Percentiles rank a stretch among this genome's conserved stretches.
These are phyloP conservation scores for Tranzscheliella williamsii DNA, from an alignment of 1,284 basidiomycete genomes.

Conservation along the genomic window DNA sequence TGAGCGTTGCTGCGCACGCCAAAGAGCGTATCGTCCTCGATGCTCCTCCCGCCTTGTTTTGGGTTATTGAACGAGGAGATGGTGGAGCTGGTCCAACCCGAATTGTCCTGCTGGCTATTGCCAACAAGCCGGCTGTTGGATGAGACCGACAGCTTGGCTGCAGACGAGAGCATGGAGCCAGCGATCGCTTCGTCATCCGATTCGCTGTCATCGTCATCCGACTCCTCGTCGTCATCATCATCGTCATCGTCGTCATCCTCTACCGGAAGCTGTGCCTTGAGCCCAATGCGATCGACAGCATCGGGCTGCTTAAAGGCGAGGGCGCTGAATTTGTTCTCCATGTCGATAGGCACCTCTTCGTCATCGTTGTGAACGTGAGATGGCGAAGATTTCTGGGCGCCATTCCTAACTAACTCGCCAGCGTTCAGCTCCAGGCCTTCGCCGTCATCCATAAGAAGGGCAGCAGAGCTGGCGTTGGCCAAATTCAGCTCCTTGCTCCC, in stretches of 20 bases:
- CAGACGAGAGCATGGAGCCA: constrained; percentile 29
- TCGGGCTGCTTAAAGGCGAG: neutral
- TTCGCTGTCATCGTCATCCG: constrained; percentile 32
- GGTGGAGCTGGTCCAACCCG: constrained; percentile 40
- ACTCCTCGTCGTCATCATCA: constrained; percentile 33
- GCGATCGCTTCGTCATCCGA: constrained; percentile 19
- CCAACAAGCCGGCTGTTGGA: constrained; percentile 32
- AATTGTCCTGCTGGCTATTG: constrained; percentile 24
- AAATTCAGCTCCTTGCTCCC: constrained; percentile 1
- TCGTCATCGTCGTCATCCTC: constrained; percentile 38
- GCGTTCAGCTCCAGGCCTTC: constrained; percentile 35
- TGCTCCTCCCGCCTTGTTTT: constrained; percentile 33
- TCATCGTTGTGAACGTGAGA: constrained; percentile 7
- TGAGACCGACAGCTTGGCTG: constrained; percentile 31
- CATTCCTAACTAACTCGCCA: constrained; percentile 1
- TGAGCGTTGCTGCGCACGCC: constrained; percentile 39
- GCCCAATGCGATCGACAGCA: too few species aligned
- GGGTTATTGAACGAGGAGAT: constrained; percentile 36
- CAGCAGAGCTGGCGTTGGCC: constrained; percentile 34
- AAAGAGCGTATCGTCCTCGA: constrained; percentile 58
- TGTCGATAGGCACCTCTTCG: constrained; percentile 5
- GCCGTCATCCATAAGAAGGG: constrained; percentile 45
- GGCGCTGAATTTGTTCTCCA: constrained; percentile 1
- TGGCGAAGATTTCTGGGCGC: neutral
- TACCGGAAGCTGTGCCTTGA: constrained; percentile 9